Percentiles rank a stretch among this genome's conserved stretches.
Conservation (phyloP, 2,329 filamentous ascomycete genomes). For the Cladophialophora yegresii region DNA sequence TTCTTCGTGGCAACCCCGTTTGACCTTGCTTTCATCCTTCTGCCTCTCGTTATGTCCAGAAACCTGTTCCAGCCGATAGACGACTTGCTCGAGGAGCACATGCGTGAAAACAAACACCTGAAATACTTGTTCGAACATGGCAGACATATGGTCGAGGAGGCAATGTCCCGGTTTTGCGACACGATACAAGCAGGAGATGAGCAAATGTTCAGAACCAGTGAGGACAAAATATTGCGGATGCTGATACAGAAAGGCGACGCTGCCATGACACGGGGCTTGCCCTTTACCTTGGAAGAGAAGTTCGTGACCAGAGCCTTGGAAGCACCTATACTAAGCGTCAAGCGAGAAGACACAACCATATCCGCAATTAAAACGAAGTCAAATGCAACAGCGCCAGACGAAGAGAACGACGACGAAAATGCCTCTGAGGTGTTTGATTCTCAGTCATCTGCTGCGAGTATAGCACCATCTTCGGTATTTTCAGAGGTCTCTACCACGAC, state of each 20-base stretch:
- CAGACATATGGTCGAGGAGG: constrained; percentile 57
- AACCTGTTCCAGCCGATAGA: constrained; percentile 53
- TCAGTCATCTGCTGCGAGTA: constrained; percentile 37
- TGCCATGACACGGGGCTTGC: constrained; percentile 67
- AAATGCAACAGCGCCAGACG: constrained; percentile 38
- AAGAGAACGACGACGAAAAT: constrained; percentile 33
- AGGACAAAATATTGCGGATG: constrained; percentile 66
- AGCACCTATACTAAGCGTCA: constrained; percentile 70
- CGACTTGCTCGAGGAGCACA: constrained; percentile 52
- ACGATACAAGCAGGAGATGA: constrained; percentile 81
- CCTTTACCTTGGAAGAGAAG: constrained; percentile 78
- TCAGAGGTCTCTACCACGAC: constrained; percentile 45
- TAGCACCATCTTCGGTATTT: constrained; percentile 41
- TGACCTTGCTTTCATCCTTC: constrained; percentile 79
- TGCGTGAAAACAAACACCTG: constrained; percentile 47
- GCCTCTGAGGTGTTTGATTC: constrained; percentile 32
- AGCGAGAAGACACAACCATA: constrained; percentile 54
- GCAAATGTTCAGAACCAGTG: constrained; percentile 77
- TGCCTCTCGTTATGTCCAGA: constrained; percentile 66
- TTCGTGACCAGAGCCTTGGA: constrained; percentile 78
- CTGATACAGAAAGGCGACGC: constrained; percentile 70
- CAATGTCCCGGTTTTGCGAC: constrained; percentile 75
- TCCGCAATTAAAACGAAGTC: constrained; percentile 31
- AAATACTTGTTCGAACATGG: constrained; percentile 46
- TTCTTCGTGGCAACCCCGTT: constrained; percentile 82